Evolutionary conservation across 2,329 filamentous ascomycete species (phyloP).

Genomic region (Sporothrix brunneoviolacea): DNA sequence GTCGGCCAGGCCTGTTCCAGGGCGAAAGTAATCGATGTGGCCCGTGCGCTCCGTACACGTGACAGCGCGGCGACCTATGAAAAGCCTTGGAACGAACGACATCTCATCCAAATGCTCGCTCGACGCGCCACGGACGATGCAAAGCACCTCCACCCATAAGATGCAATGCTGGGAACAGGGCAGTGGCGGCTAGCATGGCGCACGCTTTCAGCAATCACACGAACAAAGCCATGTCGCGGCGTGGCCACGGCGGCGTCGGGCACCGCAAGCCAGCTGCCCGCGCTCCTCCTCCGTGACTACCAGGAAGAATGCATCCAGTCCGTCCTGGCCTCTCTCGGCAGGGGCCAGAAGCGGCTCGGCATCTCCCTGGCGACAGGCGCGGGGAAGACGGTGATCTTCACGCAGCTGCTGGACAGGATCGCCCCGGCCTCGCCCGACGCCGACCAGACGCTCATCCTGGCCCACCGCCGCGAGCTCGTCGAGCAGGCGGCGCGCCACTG

Average conservation of each 20-base stretch:
- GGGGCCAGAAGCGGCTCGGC: conserved; percentile 72
- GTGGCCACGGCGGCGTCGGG: neutral
- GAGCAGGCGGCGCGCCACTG: conserved; percentile 91
- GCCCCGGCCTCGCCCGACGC: conserved; percentile 47
- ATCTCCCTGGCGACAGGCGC: conserved; percentile 82
- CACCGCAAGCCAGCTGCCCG: conserved; percentile 1
- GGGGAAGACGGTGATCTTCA: conserved; percentile 95
- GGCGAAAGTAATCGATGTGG: no score
- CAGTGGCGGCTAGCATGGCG: conserved; percentile 9
- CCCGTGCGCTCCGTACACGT: neutral
- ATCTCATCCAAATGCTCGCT: no score
- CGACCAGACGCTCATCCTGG: conserved; percentile 80
- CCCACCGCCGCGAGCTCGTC: conserved; percentile 86
- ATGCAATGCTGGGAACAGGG: conserved; percentile 9
- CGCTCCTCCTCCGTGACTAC: conserved; percentile 66
- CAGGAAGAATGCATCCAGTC: conserved; percentile 88
- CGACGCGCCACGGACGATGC: no score
- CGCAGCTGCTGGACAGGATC: conserved; percentile 80
- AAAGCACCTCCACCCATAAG: neutral
- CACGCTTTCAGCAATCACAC: neutral
- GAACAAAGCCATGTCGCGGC: neutral
- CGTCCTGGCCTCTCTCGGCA: conserved; percentile 60
- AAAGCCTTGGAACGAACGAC: no score
- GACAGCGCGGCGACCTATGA: neutral
- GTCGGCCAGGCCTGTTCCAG: neutral